These are phyloP conservation scores for Ophiostoma sp. DNA, from an alignment of 2,329 filamentous ascomycete genomes.

Conservation along the genomic window DNA sequence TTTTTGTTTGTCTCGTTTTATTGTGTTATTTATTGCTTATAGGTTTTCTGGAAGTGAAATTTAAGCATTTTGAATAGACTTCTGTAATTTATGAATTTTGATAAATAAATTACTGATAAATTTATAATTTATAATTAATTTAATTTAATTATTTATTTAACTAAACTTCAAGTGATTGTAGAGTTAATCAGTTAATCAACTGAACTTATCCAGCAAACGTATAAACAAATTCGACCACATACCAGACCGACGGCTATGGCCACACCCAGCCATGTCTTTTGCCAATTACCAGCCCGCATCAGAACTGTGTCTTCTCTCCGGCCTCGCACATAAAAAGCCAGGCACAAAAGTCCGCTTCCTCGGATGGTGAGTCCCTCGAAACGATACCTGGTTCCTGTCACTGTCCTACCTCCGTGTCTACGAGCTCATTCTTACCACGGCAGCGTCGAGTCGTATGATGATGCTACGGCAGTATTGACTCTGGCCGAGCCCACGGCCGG, in stretches of 20 bases:
- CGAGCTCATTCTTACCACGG: not conserved
- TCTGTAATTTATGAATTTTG: no score
- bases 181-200: no score
- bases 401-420: not conserved
- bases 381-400: not conserved
- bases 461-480: conserved; percentile 54
- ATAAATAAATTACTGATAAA: not conserved
- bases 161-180: no score
- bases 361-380: conserved; percentile 63
- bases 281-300: conserved; percentile 45
- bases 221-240: no score
- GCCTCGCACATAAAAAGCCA: conserved; percentile 46
- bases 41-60: not conserved
- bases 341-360: conserved; percentile 85
- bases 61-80: not conserved
- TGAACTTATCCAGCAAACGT: no score
- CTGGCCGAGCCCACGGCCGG: conserved; percentile 51
- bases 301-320: conserved; percentile 58
- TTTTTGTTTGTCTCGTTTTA: not conserved
- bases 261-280: not conserved
- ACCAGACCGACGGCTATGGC: not conserved
- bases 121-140: not conserved
- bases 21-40: not conserved
- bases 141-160: not conserved
- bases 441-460: conserved; percentile 47